Base-by-base conservation (phyloP, 148 eudicot species). In the Diospyros lotus region DNA sequence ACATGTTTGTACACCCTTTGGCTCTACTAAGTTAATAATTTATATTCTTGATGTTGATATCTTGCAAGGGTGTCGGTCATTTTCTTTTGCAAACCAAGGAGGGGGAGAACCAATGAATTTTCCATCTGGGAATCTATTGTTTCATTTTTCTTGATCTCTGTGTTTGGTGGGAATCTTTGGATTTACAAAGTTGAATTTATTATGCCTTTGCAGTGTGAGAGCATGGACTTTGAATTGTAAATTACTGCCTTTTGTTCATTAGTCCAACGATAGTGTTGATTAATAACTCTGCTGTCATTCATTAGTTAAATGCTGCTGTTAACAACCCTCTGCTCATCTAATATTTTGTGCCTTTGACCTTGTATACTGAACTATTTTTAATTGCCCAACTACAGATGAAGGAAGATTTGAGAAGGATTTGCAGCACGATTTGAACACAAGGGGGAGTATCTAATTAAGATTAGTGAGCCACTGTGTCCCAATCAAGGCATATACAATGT, bases 281-380 rank as follows among this genome's bases (percentile, higher is more conserved):
- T 8, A 41, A 9, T 28, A 28, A 28, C 28, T 28, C 28, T 28
- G 28, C 28, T 0, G 28, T 28, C 28, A 28, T 28, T 28, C 28
- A 28, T 28, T 28, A 28, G 28, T 28, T 28, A 28, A 28, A 28
- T 28, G 28, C 28, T 28, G 28, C 28, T 28, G 28, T 28, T 28
- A 28, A 28, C 28, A 28, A 28, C 28, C 42, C 71, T 68, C 43
- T 50, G n/a, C n/a, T 55, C 9, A 56, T n/a, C 64, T 71, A 43
- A 45, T 18, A 28, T 44, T 72, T 44, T 43, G 28, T 14, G 38
- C 51, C 42, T 4, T 11, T 58, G 53, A 44, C 65, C 65, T 58
- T 44, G 73, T 58, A 58, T 17, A 58, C 42, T 58, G 65, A 72
- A 73, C 45, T 41, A 13, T 54, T 60, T 73, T 18, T 61, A 12